Conservation (phyloP, 192 early-diverging fungal genomes). For the Gryganskiella cystojenkinii region DNA sequence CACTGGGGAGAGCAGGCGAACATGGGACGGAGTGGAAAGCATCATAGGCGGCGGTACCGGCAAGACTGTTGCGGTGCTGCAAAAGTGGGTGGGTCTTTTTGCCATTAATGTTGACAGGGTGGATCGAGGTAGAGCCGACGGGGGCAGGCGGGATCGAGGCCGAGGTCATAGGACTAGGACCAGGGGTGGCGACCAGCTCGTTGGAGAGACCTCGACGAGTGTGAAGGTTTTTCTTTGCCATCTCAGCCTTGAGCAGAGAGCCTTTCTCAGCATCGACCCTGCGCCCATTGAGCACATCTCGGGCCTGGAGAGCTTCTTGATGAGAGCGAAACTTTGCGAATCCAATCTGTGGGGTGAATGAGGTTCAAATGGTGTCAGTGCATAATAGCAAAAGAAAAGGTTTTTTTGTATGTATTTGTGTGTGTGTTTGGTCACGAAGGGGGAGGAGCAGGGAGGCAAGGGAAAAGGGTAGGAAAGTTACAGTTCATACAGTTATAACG, state of each 20-base stretch:
- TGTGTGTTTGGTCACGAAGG: no score
- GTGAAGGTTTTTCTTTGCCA: conserved; percentile 99
- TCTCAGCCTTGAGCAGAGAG: conserved; percentile 93
- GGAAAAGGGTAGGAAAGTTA: no score
- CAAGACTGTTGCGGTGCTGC: conserved; percentile 52
- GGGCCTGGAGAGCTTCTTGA: conserved; percentile 90
- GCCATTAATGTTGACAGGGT: conserved; percentile 46
- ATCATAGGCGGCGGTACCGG: conserved; percentile 51
- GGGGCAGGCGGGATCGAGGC: conserved; percentile 33
- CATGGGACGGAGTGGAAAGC: conserved; percentile 55
- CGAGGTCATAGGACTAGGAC: conserved; percentile 10
- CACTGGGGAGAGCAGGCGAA: conserved; percentile 62
- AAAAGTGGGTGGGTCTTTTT: conserved; percentile 39
- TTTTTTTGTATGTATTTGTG: no score
- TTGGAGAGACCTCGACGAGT: conserved; percentile 84
- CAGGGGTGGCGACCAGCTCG: conserved; percentile 42
- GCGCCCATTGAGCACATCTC: conserved; percentile 91
- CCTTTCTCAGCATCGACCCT: conserved; percentile 92
- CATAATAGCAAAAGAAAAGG: not conserved
- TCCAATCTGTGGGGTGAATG: conserved; percentile 82
- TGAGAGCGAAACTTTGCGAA: conserved; percentile 97
- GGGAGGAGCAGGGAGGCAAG: not conserved
- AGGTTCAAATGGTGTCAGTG: not conserved
- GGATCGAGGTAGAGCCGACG: conserved; percentile 43
- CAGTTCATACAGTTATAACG: no score